Evolutionary conservation across 371 early-diverging fungal genomes (phyloP).

Genomic region (Dichotomocladium elegans): DNA sequence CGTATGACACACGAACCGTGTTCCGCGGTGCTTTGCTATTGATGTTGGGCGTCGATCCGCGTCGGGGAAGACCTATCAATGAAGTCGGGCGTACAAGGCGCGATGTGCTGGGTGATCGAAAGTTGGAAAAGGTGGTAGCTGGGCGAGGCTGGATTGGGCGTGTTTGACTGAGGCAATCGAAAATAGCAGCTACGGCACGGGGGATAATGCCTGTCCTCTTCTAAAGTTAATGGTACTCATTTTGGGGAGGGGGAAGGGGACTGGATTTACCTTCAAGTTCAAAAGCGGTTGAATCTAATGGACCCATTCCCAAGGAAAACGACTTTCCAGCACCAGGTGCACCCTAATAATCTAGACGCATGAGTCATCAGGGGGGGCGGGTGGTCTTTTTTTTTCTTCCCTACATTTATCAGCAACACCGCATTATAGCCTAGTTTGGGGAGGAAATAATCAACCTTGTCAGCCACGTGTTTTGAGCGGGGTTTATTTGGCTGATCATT

Average conservation of each 20-base stretch:
- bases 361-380: background rate
- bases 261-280: slow-evolving; percentile 44
- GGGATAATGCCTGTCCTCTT: slow-evolving; percentile 80
- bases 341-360: slow-evolving; percentile 28
- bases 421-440: slow-evolving; percentile 4
- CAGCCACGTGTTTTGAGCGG: background rate
- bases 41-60: slow-evolving; percentile 6
- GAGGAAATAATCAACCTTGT: background rate
- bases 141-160: slow-evolving; percentile 10
- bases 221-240: too few relatives aligned
- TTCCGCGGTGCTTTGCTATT: slow-evolving; percentile 13
- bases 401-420: slow-evolving; percentile 3
- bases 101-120: background rate
- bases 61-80: slow-evolving; percentile 13
- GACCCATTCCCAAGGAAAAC: slow-evolving; percentile 92
- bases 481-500: background rate
- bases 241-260: background rate
- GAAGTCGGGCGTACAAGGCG: slow-evolving; percentile 28
- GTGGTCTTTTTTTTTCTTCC: background rate
- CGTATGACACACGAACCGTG: slow-evolving; percentile 50
- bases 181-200: slow-evolving; percentile 77
- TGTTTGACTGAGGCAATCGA: slow-evolving; percentile 32
- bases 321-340: slow-evolving; percentile 98
- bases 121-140: background rate
- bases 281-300: slow-evolving; percentile 33